Percentiles rank a stretch among this genome's conserved stretches.
These are phyloP conservation scores for Citrus australasica DNA, from an alignment of 345 rosid species.

Conservation along the genomic window DNA sequence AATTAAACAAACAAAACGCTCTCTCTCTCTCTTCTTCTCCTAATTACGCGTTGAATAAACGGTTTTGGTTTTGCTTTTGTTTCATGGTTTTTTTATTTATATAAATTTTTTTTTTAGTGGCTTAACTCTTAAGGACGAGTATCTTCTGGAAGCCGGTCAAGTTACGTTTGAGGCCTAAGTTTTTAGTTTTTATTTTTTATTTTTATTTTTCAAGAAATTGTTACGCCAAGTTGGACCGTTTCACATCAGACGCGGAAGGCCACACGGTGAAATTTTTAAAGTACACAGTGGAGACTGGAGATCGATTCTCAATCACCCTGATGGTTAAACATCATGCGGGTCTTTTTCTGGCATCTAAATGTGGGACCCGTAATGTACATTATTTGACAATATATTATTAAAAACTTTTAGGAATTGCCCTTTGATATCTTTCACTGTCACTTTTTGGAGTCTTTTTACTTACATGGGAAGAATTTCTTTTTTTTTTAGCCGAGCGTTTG, in stretches of 20 bases:
- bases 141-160: slow-evolving; percentile 17
- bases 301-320: background rate
- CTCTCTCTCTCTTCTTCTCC: background rate
- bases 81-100: background rate
- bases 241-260: background rate
- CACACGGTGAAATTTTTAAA: background rate
- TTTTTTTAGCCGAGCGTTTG: too few species aligned
- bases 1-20: background rate
- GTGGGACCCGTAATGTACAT: too few species aligned
- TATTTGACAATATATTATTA: too few species aligned
- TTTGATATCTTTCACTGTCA: too few species aligned
- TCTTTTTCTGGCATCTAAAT: background rate
- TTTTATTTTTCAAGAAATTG: background rate
- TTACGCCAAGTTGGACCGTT: slow-evolving; percentile 12
- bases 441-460: too few species aligned
- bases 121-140: background rate
- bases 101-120: background rate
- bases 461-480: too few species aligned
- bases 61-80: background rate
- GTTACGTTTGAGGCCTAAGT: slow-evolving; percentile 6
- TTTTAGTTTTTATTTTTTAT: background rate
- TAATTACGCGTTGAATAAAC: slow-evolving; percentile 10
- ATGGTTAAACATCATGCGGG: background rate
- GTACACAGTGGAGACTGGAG: background rate
- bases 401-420: too few species aligned